Percentiles rank a stretch among this genome's conserved stretches.
These are phyloP conservation scores for Crithidia mellificae DNA, from an alignment of 208 protist genomes.

Conservation along the genomic window DNA sequence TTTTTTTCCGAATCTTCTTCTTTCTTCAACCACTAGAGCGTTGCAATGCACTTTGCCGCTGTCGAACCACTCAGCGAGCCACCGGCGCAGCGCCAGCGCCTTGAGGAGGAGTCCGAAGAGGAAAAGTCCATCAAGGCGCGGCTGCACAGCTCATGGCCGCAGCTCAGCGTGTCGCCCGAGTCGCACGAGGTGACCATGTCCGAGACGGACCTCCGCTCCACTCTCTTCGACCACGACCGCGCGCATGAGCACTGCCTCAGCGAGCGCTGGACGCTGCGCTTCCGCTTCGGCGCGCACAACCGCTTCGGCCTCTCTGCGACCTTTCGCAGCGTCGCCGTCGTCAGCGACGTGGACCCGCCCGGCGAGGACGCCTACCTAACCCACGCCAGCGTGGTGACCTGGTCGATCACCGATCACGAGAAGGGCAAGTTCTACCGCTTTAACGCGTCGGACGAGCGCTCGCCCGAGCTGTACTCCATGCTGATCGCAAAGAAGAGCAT, in stretches of 20 bases:
- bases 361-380: conserved; percentile 24
- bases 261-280: conserved; percentile 55
- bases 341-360: conserved; percentile 41
- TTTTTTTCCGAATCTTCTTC: no score
- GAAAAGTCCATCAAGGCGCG: conserved; percentile 35
- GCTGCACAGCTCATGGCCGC: conserved; percentile 43
- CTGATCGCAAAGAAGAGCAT: conserved; percentile 45
- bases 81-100: conserved; percentile 21
- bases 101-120: conserved; percentile 33
- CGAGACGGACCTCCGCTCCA: conserved; percentile 18
- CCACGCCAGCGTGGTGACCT: conserved; percentile 37
- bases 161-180: conserved; percentile 11
- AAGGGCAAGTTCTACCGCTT: conserved; percentile 59
- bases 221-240: conserved; percentile 39
- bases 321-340: conserved; percentile 46
- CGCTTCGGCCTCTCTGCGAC: conserved; percentile 46
- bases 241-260: conserved; percentile 43
- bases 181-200: conserved; percentile 11
- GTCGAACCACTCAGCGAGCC: conserved; percentile 9
- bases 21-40: no score
- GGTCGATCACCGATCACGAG: conserved; percentile 58
- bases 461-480: conserved; percentile 41
- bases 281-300: conserved; percentile 37
- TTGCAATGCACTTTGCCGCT: conserved; percentile 28
- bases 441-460: conserved; percentile 42